Evolutionary conservation across 1,284 basidiomycete species (phyloP), one percentile per base, ranked within the genome.

Genomic region (Xerocomus nothofagi): DNA sequence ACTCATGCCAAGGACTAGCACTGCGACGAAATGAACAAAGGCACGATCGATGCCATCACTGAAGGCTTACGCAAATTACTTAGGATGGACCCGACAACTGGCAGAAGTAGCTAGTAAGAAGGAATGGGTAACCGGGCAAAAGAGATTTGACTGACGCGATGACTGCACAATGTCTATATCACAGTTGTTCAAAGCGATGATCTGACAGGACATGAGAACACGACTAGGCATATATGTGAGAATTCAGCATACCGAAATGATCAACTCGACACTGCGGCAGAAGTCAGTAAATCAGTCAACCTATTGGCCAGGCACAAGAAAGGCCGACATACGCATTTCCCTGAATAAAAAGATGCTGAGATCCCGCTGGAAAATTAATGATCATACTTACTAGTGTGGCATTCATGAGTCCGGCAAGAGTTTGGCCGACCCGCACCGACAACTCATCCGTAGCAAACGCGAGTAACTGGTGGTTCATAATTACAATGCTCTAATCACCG

Each of bases 391-490:
- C 86, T 57, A 94, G 72, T 9, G 91, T 94, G 6, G 91, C 91
- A 67, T 93, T 93, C 49, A 93, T 67, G 10, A 93, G 74, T 50
- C 90, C 91, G 14, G 88, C 90, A 7, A 93, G 71, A 0, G 91
- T 92, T 68, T 93, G 89, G 6, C 91, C 86, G 3, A 88, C 82
- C 32, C 85, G 82, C 55, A 93, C 63, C 2, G 91, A 89, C 9
- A 93, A 68, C 59, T 94, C 88, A 60, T 94, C 92, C 0, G 91
- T 95, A 1, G 88, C 89, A 63, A 91, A 91, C 1, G 86, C 88
- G 5, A 94, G 77, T 4, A 94, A 71, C 76, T 91, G 69, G 15
- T 17, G 33, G 50, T 30, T 39, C 18, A 17, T 27, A 6, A 45
- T 23, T 17, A 31, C 14, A 26, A 39, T 23, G 17, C 7, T 27